phyloP scores from a whole-genome alignment of 257 asterid genomes.

The Lantana camara region DNA sequence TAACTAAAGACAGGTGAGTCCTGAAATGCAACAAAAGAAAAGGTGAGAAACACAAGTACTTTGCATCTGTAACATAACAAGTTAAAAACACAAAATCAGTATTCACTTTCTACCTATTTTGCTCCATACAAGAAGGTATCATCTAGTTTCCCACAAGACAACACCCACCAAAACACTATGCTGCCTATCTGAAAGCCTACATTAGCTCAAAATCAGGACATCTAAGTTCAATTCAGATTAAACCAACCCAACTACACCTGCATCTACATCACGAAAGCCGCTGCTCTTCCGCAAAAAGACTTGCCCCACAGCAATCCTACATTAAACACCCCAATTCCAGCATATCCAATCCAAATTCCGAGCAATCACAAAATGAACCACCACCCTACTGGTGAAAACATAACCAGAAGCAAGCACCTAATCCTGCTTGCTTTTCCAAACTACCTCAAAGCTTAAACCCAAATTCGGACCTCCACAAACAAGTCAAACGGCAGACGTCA shows the following conservation, averaged over 20 bases:
- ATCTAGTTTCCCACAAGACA: no score
- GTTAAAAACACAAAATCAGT: conserved; percentile 13
- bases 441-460: conserved; percentile 24
- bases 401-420: background rate
- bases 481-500: conserved; percentile 10
- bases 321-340: conserved; percentile 4
- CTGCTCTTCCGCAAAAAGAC: background rate
- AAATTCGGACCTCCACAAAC: background rate
- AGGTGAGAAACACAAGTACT: conserved; percentile 8
- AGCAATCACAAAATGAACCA: background rate
- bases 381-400: background rate
- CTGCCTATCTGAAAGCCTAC: conserved; percentile 5
- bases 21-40: conserved; percentile 39
- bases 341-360: conserved; percentile 3
- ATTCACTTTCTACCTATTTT: background rate
- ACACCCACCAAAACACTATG: conserved; percentile 11
- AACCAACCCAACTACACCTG: background rate
- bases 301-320: background rate
- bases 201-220: conserved; percentile 13
- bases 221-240: background rate
- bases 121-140: background rate
- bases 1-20: conserved; percentile 55
- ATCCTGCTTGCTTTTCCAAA: background rate
- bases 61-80: conserved; percentile 14
- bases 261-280: conserved; percentile 8